Base-by-base conservation (phyloP, 495 filamentous ascomycete species). In the Penicillium tannophilum region DNA sequence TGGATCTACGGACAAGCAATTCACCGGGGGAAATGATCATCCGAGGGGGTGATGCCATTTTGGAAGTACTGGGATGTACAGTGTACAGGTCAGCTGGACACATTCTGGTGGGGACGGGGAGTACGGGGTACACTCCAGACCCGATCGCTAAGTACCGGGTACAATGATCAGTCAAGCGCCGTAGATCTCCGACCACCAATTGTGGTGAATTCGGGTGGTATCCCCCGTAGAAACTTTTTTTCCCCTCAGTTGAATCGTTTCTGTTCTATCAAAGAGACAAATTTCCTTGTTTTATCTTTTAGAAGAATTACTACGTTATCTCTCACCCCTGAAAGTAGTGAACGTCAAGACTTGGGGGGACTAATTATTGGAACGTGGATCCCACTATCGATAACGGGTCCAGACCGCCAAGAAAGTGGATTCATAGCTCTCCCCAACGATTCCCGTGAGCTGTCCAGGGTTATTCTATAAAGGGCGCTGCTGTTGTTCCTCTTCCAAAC, bases 371-470 rank as follows among this genome's bases (percentile, higher is more conserved):
- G 50, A 59, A 45, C 54, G 55, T 58, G 45, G 60, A 63, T 51
- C 44, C 54, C 46, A 53, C 63, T 62, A 60, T 65, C 62, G 58
- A 63, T 65, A 64, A 65, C 56, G 49, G 57, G 60, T 54, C 65
- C 59, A 69, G 60, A 62, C 66, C 66, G 69, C 69, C 66, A 62
- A 65, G 63, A 43, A 24, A 60, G 59, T 67, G 59, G 64, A n/a
- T 56, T 58, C 65, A 67, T 61, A 69, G 66, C 66, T 71, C 59
- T 61, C 68, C 68, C 68, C 69, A 72, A 72, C 69, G 49, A 61
- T 69, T 69, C 50, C 44, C 59, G 16, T 44, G 51, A 36, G 17
- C 26, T 53, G 30, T 36, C 46, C 55, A 41, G 14, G 20, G 19
- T 12, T 45, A 55, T 45, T 48, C 51, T 66, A 65, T 65, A 65